Conservation (phyloP, 2,329 filamentous ascomycete species). For the Penicillium thymicola region DNA sequence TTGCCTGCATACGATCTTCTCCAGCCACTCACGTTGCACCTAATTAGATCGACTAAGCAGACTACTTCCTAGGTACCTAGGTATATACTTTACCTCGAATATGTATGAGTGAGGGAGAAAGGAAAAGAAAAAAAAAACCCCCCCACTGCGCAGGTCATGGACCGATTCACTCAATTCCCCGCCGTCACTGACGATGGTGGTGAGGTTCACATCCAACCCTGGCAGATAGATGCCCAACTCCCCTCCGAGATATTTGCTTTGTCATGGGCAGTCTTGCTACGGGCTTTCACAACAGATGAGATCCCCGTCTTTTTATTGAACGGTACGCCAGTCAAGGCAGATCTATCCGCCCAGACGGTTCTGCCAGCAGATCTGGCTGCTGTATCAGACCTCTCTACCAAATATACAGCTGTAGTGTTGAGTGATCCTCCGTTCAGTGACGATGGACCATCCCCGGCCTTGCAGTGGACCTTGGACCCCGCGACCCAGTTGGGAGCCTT, state of each 20-base stretch:
- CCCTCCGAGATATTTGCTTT: slow-evolving; percentile 20
- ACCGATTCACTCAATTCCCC: slow-evolving; percentile 24
- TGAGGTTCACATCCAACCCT: slow-evolving; percentile 14
- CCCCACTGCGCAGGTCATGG: slow-evolving; percentile 14
- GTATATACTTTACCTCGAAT: slow-evolving; percentile 13
- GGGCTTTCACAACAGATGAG: slow-evolving; percentile 32
- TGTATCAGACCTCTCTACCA: slow-evolving; percentile 6
- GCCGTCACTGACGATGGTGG: slow-evolving; percentile 14
- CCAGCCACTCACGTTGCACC: slow-evolving; percentile 17
- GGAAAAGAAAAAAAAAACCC: background rate
- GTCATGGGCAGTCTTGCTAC: slow-evolving; percentile 32
- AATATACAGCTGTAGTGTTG: slow-evolving; percentile 27
- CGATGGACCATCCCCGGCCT: slow-evolving; percentile 8
- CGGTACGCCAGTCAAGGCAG: slow-evolving; percentile 26
- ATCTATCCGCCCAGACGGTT: slow-evolving; percentile 20
- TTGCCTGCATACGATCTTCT: slow-evolving; percentile 7
- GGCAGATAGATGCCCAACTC: slow-evolving; percentile 17
- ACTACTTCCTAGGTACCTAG: background rate
- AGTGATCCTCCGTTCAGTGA: slow-evolving; percentile 6
- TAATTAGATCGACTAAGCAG: slow-evolving; percentile 19
- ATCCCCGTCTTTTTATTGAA: slow-evolving; percentile 32
- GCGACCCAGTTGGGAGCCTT: slow-evolving; percentile 24
- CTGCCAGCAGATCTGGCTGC: slow-evolving; percentile 16
- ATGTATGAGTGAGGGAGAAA: slow-evolving; percentile 9
- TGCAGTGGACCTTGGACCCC: slow-evolving; percentile 26